A percentile compares a stretch with the other conserved stretches of the same genome.
phyloP scores from a whole-genome alignment of 1,139 yeast species.

The Taiozyma onychis region DNA sequence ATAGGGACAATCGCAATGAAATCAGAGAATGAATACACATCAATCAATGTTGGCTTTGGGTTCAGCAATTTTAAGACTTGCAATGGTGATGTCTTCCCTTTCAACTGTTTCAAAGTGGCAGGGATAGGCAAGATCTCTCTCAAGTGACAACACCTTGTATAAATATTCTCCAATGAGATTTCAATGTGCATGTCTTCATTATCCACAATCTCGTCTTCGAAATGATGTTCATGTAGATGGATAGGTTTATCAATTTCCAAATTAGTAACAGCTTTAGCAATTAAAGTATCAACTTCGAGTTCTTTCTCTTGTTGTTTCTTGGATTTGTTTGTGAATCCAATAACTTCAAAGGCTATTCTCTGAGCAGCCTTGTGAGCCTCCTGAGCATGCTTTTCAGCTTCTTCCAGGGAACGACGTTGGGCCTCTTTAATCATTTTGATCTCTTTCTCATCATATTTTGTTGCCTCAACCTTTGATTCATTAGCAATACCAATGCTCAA shows the following conservation, averaged over 20 bases:
- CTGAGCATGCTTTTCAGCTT: slow-evolving; percentile 65
- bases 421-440: slow-evolving; percentile 51
- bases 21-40: slow-evolving; percentile 82
- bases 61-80: slow-evolving; percentile 75
- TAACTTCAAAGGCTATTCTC: slow-evolving; percentile 61
- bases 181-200: slow-evolving; percentile 23
- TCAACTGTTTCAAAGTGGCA: slow-evolving; percentile 80
- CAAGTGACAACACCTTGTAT: slow-evolving; percentile 89
- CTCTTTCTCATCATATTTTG: slow-evolving; percentile 42
- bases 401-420: slow-evolving; percentile 47
- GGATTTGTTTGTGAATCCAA: slow-evolving; percentile 30
- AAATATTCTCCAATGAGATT: slow-evolving; percentile 62
- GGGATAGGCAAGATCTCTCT: slow-evolving; percentile 92
- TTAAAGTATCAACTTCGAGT: slow-evolving; percentile 22
- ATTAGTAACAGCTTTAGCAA: slow-evolving; percentile 22
- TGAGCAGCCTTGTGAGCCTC: slow-evolving; percentile 72
- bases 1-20: slow-evolving; percentile 82
- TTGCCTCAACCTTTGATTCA: slow-evolving; percentile 20
- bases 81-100: slow-evolving; percentile 68
- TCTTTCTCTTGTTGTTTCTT: slow-evolving; percentile 6
- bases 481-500: slow-evolving; percentile 58
- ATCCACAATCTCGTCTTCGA: slow-evolving; percentile 27
- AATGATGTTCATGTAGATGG: slow-evolving; percentile 63
- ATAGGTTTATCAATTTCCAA: slow-evolving; percentile 55
- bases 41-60: slow-evolving; percentile 88